Evolutionary conservation across 345 rosid genomes (phyloP).

Genomic region (Euphorbia lathyris): DNA sequence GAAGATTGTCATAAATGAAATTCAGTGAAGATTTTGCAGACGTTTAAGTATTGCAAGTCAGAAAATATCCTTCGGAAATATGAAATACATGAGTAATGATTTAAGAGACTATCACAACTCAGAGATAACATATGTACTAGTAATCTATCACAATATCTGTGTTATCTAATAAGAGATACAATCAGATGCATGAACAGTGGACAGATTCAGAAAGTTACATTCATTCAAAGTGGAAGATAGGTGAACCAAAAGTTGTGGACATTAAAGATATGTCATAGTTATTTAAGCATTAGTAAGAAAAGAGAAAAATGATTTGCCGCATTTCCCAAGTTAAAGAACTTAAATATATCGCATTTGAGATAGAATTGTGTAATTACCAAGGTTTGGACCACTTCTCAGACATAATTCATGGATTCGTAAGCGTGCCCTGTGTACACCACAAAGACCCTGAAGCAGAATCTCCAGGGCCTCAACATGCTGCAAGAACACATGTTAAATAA

Average conservation of each 20-base stretch:
- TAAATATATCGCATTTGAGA: neutral
- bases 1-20: neutral
- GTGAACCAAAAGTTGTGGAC: neutral
- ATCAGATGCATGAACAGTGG: neutral
- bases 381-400: constrained; percentile 71
- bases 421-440: constrained; percentile 88
- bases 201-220: neutral
- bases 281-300: neutral
- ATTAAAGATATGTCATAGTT: neutral
- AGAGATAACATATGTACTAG: too few species aligned
- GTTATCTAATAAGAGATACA: neutral
- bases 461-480: constrained; percentile 99
- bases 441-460: constrained; percentile 96
- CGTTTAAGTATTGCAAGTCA: neutral
- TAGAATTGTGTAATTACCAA: constrained; percentile 41
- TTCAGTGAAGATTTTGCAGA: neutral
- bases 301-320: neutral
- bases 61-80: neutral
- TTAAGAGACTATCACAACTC: neutral
- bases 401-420: constrained; percentile 86
- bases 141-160: neutral
- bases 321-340: neutral
- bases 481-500: neutral
- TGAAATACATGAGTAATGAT: neutral
- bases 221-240: neutral